Percentiles rank a stretch among this genome's conserved stretches.
Evolutionary conservation across 208 protist genomes (phyloP).

Genomic region (Willaertia magna): DNA sequence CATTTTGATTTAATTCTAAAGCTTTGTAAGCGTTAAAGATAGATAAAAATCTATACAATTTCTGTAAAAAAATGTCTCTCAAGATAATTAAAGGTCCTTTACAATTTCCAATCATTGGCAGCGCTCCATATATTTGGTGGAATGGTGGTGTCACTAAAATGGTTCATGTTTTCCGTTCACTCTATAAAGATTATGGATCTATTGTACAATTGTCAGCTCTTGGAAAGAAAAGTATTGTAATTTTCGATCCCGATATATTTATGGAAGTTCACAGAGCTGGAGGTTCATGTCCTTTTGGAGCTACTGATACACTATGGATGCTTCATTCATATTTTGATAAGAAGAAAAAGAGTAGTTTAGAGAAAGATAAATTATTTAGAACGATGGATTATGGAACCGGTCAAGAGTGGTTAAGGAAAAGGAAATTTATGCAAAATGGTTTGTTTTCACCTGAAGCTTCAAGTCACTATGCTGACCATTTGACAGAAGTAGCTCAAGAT

Average conservation of each 20-base stretch:
- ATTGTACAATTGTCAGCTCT: neutral
- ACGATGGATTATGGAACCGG: neutral
- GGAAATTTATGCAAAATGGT: neutral
- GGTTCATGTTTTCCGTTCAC: neutral
- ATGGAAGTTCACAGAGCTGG: neutral
- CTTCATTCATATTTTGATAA: neutral
- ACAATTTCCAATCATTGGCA: neutral
- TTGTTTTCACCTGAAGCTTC: neutral
- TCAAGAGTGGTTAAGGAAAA: neutral
- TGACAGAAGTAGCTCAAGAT: neutral
- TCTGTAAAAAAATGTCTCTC: neutral
- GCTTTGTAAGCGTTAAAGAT: too few relatives aligned
- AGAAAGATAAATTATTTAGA: neutral
- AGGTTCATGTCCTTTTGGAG: neutral
- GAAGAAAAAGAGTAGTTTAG: neutral
- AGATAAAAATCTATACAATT: too few relatives aligned
- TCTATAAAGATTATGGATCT: neutral
- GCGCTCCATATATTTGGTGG: neutral
- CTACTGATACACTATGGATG: conserved; percentile 1
- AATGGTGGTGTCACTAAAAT: neutral
- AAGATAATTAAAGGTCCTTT: neutral
- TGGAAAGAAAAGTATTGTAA: neutral
- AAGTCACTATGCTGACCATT: neutral
- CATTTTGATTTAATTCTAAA: too few relatives aligned
- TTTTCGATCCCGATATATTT: neutral